Base-by-base conservation (phyloP, 768 basidiomycete species). In the Kwoniella sp. region DNA sequence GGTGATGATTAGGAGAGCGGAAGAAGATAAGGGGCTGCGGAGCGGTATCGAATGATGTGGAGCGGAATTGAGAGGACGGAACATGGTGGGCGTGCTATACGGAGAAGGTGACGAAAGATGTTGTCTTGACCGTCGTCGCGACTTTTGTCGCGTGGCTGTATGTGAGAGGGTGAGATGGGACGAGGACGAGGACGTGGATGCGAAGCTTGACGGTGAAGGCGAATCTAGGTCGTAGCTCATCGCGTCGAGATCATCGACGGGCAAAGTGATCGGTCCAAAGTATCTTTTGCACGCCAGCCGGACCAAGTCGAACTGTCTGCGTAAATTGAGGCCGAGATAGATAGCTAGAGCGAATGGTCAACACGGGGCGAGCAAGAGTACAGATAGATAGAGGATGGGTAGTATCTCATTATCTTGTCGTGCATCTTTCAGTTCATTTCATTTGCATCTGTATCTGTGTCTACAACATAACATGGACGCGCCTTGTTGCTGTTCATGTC, bases 1-100 rank as follows among this genome's bases (percentile, higher is more conserved):
- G 3, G 40, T 44, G 52, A 68, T 40, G 24, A 68, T 15, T 48
- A 54, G 53, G n/a, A 60, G 21, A 40, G 60, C 27, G 29, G 47
- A 37, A 15, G 33, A 30, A 15, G 33, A 30, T 44, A 44, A 44
- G 40, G 40, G 25, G 33, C 2, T 25, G 58, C 36, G 51, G 21
- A 25, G 9, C 29, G 58, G 40, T 44, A 27, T 36, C 4, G 26
- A 48, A 44, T 26, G n/a, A 51, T 2, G 26, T 21, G 40, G 30
- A 19, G 48, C 8, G 26, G n/a, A n/a, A n/a, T n/a, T n/a, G n/a
- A n/a, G n/a, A n/a, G n/a, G n/a, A n/a, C n/a, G n/a, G n/a, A n/a
- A n/a, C n/a, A n/a, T n/a, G n/a, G n/a, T n/a, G n/a, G n/a, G n/a
- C n/a, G n/a, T n/a, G n/a, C n/a, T n/a, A n/a, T n/a, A n/a, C n/a